phyloP scores from a whole-genome alignment of 306 rosid genomes.

The Dryas drummondii region DNA sequence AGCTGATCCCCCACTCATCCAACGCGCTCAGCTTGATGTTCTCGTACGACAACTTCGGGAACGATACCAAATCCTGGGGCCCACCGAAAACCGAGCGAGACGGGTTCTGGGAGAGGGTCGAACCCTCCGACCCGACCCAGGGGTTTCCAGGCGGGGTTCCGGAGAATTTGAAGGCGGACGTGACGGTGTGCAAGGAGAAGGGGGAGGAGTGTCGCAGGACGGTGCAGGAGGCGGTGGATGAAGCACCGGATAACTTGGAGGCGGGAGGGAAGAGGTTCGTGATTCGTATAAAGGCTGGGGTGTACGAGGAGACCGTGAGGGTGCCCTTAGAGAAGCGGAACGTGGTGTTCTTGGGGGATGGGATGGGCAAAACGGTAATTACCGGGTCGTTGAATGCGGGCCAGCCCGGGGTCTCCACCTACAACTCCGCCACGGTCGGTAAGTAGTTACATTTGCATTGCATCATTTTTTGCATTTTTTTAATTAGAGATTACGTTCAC shows the following conservation, averaged over 20 bases:
- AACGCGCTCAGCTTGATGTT: conserved; percentile 69
- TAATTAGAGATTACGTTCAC: no score
- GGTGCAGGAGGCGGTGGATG: conserved; percentile 77
- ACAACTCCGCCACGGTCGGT: conserved; percentile 77
- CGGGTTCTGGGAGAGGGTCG: conserved; percentile 64
- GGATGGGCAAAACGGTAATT: conserved; percentile 74
- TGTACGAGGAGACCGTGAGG: conserved; percentile 75
- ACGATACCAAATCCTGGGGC: conserved; percentile 49
- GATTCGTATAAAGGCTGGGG: conserved; percentile 62
- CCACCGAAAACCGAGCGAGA: conserved; percentile 66
- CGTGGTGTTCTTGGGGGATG: conserved; percentile 76
- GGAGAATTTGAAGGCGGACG: conserved; percentile 35
- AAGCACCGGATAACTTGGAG: conserved; percentile 42
- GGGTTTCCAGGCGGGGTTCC: conserved; percentile 44
- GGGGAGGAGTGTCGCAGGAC: conserved; percentile 41
- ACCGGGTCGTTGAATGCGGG: conserved; percentile 60
- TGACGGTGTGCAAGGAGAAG: conserved; percentile 60
- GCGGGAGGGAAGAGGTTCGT: conserved; percentile 44
- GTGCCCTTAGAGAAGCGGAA: conserved; percentile 62
- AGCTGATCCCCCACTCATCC: conserved; percentile 35
- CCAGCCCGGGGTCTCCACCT: conserved; percentile 59
- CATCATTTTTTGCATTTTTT: background rate
- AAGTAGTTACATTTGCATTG: conserved; percentile 4
- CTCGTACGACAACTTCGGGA: conserved; percentile 59
- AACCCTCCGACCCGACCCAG: background rate